Percentiles rank a stretch among this genome's conserved stretches.
Conservation (phyloP, 176 grass and related monocot genomes). For the Urochloa ruziziensis region DNA sequence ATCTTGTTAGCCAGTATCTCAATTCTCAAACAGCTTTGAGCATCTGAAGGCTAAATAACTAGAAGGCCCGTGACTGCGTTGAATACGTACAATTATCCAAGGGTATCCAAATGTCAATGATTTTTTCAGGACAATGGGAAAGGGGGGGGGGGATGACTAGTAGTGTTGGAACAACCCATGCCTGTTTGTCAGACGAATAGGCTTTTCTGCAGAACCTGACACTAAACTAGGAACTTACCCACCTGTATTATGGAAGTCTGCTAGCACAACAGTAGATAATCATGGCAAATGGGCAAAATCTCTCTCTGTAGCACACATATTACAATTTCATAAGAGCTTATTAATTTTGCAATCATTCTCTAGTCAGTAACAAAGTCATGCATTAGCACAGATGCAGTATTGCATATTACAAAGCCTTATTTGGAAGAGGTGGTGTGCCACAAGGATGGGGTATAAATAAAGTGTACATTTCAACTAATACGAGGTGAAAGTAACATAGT, state of each 20-base stretch:
- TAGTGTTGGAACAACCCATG: neutral
- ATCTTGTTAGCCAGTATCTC: neutral
- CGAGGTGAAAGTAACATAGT: neutral
- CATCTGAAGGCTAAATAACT: neutral
- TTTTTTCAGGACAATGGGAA: too few relatives aligned
- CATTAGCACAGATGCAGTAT: neutral
- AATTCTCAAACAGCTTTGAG: neutral
- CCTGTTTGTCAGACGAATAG: neutral
- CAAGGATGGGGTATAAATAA: neutral
- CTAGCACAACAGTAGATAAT: neutral
- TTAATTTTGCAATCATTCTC: neutral
- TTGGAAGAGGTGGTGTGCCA: neutral
- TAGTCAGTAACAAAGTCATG: neutral
- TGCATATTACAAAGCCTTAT: neutral
- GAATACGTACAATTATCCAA: neutral
- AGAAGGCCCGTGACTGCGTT: neutral
- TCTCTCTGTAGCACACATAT: neutral
- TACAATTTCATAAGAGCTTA: neutral
- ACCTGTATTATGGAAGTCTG: neutral
- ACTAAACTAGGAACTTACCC: neutral
- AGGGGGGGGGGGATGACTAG: too few relatives aligned
- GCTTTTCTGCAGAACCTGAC: neutral
- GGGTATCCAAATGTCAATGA: too few relatives aligned
- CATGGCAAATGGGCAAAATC: neutral
- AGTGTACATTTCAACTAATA: neutral